Conservation (phyloP, 75 land plant species). For the Cunninghamia lanceolata region DNA sequence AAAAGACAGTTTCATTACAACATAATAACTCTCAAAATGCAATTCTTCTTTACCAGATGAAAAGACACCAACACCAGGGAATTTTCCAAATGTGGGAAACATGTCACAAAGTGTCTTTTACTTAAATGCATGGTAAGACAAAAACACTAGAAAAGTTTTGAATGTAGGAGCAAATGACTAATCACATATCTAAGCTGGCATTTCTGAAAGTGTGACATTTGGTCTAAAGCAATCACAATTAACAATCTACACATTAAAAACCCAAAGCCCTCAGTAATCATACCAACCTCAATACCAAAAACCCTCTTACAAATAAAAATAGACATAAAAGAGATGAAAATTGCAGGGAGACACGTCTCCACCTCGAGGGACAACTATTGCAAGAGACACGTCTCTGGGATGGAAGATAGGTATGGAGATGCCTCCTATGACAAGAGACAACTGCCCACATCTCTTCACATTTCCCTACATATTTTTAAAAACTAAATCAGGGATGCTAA, state of each 20-base stretch:
- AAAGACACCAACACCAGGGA: neutral
- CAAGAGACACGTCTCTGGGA: too few species aligned
- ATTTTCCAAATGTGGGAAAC: neutral
- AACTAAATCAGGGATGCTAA: too few species aligned
- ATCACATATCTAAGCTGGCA: neutral
- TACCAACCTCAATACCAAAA: neutral
- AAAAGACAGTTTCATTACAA: neutral
- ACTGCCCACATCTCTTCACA: too few species aligned
- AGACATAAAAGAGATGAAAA: neutral
- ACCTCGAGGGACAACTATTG: too few species aligned
- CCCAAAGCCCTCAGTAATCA: neutral
- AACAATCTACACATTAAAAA: neutral
- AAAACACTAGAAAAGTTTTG: neutral
- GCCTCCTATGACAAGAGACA: too few species aligned
- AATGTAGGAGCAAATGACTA: neutral
- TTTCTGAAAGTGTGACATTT: neutral
- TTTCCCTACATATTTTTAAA: too few species aligned
- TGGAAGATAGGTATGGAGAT: too few species aligned
- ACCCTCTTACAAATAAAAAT: neutral
- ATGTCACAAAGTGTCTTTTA: neutral
- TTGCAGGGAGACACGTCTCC: too few species aligned
- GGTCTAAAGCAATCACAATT: neutral
- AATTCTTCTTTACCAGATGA: neutral
- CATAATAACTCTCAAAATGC: neutral
- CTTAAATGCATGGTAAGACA: neutral